These are phyloP conservation scores for Fusarium liriodendri DNA, from an alignment of 2,329 filamentous ascomycete species.

Conservation along the genomic window DNA sequence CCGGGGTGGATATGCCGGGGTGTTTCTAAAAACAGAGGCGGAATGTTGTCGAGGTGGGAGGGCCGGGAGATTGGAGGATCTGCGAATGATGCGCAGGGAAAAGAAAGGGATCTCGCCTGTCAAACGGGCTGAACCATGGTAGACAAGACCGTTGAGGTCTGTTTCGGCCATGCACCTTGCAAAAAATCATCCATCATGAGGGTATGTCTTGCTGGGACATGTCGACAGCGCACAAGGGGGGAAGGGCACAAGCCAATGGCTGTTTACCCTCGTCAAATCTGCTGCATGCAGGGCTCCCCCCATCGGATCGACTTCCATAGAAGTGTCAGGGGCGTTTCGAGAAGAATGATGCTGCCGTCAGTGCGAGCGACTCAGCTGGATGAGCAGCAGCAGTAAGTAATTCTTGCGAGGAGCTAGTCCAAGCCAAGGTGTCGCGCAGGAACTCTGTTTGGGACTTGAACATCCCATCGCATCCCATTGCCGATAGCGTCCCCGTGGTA, in stretches of 20 bases:
- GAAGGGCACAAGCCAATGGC: constrained; percentile 16
- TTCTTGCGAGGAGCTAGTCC: not conserved
- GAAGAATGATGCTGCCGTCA: constrained; percentile 10
- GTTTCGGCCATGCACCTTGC: constrained; percentile 14
- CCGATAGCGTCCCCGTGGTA: constrained; percentile 23
- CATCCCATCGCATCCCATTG: constrained; percentile 1
- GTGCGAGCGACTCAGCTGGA: constrained; percentile 13
- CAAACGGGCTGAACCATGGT: constrained; percentile 3
- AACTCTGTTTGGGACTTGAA: constrained; percentile 6
- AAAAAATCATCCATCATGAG: constrained; percentile 17
- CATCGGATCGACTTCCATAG: constrained; percentile 34
- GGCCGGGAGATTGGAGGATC: constrained; percentile 40
- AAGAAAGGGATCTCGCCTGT: constrained; percentile 24
- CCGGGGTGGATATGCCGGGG: constrained; percentile 22
- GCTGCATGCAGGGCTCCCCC: constrained; percentile 26
- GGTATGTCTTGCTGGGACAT: constrained; percentile 27
- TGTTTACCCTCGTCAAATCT: constrained; percentile 22
- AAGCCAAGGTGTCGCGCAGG: not conserved
- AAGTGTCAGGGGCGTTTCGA: constrained; percentile 36
- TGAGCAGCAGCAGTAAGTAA: constrained; percentile 1
- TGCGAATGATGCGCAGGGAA: constrained; percentile 32
- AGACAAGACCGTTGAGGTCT: constrained; percentile 7
- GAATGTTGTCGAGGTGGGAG: constrained; percentile 22
- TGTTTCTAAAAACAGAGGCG: constrained; percentile 40
- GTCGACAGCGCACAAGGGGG: constrained; percentile 18